Conservation (phyloP, 345 rosid species). For the Lumnitzera racemosa region DNA sequence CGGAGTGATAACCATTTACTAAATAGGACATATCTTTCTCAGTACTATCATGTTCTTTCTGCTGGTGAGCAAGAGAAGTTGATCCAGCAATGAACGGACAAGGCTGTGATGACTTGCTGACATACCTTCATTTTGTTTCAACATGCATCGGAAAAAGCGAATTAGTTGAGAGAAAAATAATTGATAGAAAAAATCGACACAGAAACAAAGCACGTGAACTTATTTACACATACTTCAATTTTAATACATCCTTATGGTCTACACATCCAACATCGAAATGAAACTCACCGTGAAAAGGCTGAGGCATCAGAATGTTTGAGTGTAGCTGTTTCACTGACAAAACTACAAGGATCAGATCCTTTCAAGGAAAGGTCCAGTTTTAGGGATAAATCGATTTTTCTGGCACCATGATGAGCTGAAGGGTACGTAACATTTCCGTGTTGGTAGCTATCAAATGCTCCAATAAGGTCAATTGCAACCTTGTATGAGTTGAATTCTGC, state of each 20-base stretch:
- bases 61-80: constrained; percentile 15
- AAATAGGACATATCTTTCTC: constrained; percentile 23
- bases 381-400: constrained; percentile 35
- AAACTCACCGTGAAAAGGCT: constrained; percentile 70
- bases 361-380: constrained; percentile 71
- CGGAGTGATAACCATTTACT: constrained; percentile 17
- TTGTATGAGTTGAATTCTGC: constrained; percentile 21
- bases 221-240: neutral
- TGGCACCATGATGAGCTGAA: constrained; percentile 21
- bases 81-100: constrained; percentile 26
- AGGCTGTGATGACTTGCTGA: constrained; percentile 32
- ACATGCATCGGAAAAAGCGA: neutral
- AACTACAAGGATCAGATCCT: constrained; percentile 33
- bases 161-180: neutral
- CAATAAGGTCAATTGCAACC: constrained; percentile 78
- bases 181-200: neutral
- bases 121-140: constrained; percentile 40
- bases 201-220: neutral
- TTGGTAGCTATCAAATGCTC: constrained; percentile 28
- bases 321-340: constrained; percentile 41
- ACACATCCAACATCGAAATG: neutral
- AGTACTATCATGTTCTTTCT: constrained; percentile 20
- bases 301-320: constrained; percentile 78
- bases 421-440: constrained; percentile 4
- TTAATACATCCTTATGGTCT: too few relatives aligned